These are phyloP conservation scores for Kuraishia floccosa DNA, from an alignment of 805 yeast species.

Conservation along the genomic window DNA sequence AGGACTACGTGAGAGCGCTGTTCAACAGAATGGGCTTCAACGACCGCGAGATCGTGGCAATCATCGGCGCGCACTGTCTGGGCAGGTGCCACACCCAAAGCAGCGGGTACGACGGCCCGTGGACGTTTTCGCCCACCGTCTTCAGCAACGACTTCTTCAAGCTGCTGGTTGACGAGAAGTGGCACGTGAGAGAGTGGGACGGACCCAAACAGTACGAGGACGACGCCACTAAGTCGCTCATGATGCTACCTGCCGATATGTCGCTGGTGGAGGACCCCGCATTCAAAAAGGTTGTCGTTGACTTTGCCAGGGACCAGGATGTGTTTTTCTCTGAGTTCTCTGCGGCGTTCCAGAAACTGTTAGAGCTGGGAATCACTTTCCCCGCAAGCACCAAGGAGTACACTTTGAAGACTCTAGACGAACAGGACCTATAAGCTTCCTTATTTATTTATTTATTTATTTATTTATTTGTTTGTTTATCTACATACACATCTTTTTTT, in stretches of 20 bases:
- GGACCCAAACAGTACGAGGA: conserved; percentile 58
- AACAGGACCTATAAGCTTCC: conserved; percentile 30
- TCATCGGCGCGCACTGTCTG: conserved; percentile 36
- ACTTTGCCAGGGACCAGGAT: conserved; percentile 37
- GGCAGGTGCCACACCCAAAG: conserved; percentile 40
- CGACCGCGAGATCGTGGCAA: conserved; percentile 32
- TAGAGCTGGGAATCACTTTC: conserved; percentile 69
- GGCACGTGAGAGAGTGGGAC: conserved; percentile 49
- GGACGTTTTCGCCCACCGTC: conserved; percentile 74
- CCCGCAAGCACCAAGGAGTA: conserved; percentile 33
- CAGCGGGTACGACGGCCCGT: conserved; percentile 80
- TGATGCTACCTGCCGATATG: conserved; percentile 55
- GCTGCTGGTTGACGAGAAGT: conserved; percentile 38
- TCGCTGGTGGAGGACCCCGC: conserved; percentile 34
- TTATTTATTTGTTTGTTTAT: neutral
- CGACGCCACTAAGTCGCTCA: conserved; percentile 37
- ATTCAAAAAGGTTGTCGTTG: conserved; percentile 32
- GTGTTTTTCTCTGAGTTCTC: conserved; percentile 39
- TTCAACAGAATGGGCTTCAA: conserved; percentile 35
- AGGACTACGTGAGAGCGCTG: conserved; percentile 30
- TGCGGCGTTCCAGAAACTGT: conserved; percentile 29
- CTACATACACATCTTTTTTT: neutral
- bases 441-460: neutral
- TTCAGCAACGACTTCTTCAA: conserved; percentile 69
- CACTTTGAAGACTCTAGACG: conserved; percentile 57